Conservation (phyloP, 2,329 filamentous ascomycete species). For the Fusarium sacchari region DNA sequence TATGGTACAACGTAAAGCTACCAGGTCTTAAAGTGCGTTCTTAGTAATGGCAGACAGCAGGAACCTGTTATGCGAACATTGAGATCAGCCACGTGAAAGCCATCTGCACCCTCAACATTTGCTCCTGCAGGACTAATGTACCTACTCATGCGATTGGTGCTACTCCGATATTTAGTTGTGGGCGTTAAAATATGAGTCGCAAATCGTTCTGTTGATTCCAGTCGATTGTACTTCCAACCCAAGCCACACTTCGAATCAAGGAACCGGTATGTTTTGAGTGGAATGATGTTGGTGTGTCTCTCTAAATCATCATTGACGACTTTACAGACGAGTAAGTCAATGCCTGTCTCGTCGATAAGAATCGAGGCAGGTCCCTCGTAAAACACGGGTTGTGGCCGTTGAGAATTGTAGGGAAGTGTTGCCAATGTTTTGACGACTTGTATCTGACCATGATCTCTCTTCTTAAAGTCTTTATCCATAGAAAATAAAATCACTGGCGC, state of each 20-base stretch:
- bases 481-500: constrained; percentile 47
- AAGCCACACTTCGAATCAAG: constrained; percentile 51
- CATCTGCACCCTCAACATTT: constrained; percentile 44
- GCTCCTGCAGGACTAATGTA: constrained; percentile 49
- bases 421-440: constrained; percentile 47
- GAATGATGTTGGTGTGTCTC: constrained; percentile 41
- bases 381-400: constrained; percentile 48
- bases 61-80: constrained; percentile 49
- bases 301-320: constrained; percentile 45
- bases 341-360: constrained; percentile 38
- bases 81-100: constrained; percentile 47
- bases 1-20: constrained; percentile 43
- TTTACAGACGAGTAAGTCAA: constrained; percentile 43
- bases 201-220: constrained; percentile 47
- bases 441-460: constrained; percentile 41
- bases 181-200: constrained; percentile 41
- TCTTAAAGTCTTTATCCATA: constrained; percentile 31
- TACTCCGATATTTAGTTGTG: constrained; percentile 39
- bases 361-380: constrained; percentile 41
- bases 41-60: constrained; percentile 44
- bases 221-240: constrained; percentile 49
- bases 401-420: constrained; percentile 40
- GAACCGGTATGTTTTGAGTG: constrained; percentile 48
- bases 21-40: constrained; percentile 43
- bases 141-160: constrained; percentile 45